Evolutionary conservation across 441 rosid species (phyloP).

Genomic region (Corymbia calophylla): DNA sequence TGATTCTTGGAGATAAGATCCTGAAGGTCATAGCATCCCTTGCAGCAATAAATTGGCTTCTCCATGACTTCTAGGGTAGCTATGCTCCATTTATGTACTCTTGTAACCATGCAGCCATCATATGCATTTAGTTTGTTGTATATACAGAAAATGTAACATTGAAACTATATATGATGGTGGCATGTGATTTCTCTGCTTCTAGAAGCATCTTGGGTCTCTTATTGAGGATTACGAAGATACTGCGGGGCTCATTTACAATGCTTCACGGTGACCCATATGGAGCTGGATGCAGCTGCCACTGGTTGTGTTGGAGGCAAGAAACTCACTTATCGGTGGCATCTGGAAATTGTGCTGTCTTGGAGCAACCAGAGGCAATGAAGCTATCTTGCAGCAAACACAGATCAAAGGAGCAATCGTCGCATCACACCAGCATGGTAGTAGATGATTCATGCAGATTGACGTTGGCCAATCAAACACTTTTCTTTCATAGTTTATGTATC

Average conservation of each 20-base stretch:
- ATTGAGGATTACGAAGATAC: neutral
- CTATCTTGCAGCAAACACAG: neutral
- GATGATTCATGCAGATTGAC: neutral
- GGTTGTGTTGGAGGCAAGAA: neutral
- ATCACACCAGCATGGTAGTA: neutral
- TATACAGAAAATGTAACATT: slow-evolving; percentile 33
- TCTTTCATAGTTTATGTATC: neutral
- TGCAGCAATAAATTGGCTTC: neutral
- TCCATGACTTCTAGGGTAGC: slow-evolving; percentile 10
- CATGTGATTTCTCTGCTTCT: slow-evolving; percentile 9
- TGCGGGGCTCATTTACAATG: neutral
- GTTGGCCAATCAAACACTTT: neutral
- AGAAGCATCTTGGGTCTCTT: neutral
- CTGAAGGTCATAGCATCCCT: slow-evolving; percentile 6
- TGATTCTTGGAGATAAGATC: neutral
- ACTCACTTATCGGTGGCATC: neutral
- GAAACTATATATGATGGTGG: slow-evolving; percentile 29
- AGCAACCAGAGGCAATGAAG: neutral
- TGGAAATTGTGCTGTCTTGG: neutral
- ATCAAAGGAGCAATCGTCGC: neutral
- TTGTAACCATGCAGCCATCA: slow-evolving; percentile 13
- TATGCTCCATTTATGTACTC: slow-evolving; percentile 8
- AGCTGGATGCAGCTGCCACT: neutral
- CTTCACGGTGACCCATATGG: neutral
- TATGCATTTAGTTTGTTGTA: slow-evolving; percentile 6